Percentiles rank a stretch among this genome's conserved stretches.
Evolutionary conservation across 2,329 filamentous ascomycete genomes (phyloP).

Genomic region (Monascus ruber): DNA sequence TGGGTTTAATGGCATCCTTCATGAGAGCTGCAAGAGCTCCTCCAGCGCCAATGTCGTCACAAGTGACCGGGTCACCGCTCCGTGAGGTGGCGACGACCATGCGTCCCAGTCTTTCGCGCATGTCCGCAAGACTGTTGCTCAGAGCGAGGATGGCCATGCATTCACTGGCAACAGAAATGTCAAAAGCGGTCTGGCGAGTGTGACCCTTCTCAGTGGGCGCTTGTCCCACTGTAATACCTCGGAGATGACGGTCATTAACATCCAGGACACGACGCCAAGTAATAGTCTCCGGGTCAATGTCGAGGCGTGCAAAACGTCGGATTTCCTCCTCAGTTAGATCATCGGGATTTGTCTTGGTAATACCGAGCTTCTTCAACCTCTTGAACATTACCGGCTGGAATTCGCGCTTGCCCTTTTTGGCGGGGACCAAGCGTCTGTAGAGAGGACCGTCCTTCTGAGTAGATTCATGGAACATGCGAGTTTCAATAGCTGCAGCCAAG

Average conservation of each 20-base stretch:
- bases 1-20: conserved; percentile 98
- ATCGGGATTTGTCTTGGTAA: conserved; percentile 86
- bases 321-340: conserved; percentile 87
- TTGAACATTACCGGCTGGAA: conserved; percentile 89
- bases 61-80: conserved; percentile 81
- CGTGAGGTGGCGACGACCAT: conserved; percentile 92
- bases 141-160: conserved; percentile 97
- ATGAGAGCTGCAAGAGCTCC: conserved; percentile 89
- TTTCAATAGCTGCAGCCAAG: conserved; percentile 90
- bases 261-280: conserved; percentile 94
- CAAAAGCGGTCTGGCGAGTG: conserved; percentile 81
- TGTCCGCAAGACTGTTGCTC: conserved; percentile 73
- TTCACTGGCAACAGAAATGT: conserved; percentile 94
- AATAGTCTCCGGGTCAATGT: conserved; percentile 94
- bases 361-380: conserved; percentile 87
- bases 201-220: conserved; percentile 85
- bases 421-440: conserved; percentile 76
- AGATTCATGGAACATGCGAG: conserved; percentile 94
- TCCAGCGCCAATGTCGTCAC: conserved; percentile 86
- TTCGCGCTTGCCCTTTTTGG: conserved; percentile 76
- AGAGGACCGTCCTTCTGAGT: conserved; percentile 85
- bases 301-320: conserved; percentile 73
- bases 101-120: conserved; percentile 83
- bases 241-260: conserved; percentile 90
- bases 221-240: conserved; percentile 77